Percentiles rank a stretch among this genome's conserved stretches.
phyloP scores from a whole-genome alignment of 345 rosid genomes.

The Nasturtium officinale region DNA sequence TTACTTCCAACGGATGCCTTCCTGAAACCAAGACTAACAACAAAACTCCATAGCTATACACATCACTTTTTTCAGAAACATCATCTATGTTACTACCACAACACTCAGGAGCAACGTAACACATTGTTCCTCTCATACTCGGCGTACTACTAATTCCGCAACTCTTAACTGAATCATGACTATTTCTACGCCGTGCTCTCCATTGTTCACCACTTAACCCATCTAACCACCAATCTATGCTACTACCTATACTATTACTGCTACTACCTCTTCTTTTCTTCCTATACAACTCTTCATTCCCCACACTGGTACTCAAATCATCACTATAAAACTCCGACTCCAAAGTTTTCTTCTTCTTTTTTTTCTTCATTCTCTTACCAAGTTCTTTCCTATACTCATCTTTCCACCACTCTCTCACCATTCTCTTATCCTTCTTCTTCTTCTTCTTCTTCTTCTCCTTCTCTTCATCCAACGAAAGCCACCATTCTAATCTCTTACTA shows the following conservation, averaged over 20 bases:
- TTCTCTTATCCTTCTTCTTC: slow-evolving; percentile 45
- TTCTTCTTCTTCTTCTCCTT: slow-evolving; percentile 50
- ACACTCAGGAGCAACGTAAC: slow-evolving; percentile 90
- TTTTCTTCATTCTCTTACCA: slow-evolving; percentile 60
- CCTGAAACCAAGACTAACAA: slow-evolving; percentile 83
- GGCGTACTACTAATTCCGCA: slow-evolving; percentile 87
- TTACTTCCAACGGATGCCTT: slow-evolving; percentile 80
- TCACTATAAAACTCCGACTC: slow-evolving; percentile 43
- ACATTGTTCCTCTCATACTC: slow-evolving; percentile 96
- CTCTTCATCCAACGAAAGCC: slow-evolving; percentile 80
- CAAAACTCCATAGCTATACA: slow-evolving; percentile 82
- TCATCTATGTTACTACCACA: slow-evolving; percentile 60
- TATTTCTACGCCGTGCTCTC: slow-evolving; percentile 51
- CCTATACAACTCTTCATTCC: slow-evolving; percentile 57
- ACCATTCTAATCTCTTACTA: slow-evolving; percentile 77
- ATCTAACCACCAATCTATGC: slow-evolving; percentile 83
- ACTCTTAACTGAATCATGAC: slow-evolving; percentile 73
- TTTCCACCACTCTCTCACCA: slow-evolving; percentile 95
- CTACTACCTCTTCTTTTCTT: slow-evolving; percentile 46
- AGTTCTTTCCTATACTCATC: slow-evolving; percentile 89
- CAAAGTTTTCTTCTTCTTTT: slow-evolving; percentile 51
- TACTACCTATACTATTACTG: slow-evolving; percentile 60
- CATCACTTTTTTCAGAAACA: slow-evolving; percentile 85
- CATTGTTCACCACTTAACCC: slow-evolving; percentile 77
- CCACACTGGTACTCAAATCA: slow-evolving; percentile 44